These are phyloP conservation scores for Entomortierella lignicola DNA, from an alignment of 192 early-diverging fungal genomes.

Conservation along the genomic window DNA sequence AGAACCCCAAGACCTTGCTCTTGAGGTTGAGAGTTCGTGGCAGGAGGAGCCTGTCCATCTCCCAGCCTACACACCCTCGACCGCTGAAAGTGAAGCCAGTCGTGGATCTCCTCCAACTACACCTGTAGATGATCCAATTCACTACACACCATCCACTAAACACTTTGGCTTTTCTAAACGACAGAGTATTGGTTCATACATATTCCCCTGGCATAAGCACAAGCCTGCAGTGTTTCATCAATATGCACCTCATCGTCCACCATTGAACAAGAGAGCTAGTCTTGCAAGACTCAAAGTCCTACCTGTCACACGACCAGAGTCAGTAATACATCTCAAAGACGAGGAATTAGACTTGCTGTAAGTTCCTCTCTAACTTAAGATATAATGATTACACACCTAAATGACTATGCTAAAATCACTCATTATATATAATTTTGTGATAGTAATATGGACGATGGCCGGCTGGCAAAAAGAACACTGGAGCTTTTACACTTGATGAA, in stretches of 20 bases:
- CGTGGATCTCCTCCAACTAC: conserved; percentile 27
- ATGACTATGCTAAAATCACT: too few species aligned
- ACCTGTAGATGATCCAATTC: conserved; percentile 42
- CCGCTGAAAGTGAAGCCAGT: conserved; percentile 18
- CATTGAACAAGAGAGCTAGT: conserved; percentile 35
- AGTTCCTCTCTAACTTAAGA: too few species aligned
- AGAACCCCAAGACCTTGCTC: neutral
- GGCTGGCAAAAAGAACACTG: conserved; percentile 14
- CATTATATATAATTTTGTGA: neutral
- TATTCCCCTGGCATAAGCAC: conserved; percentile 53
- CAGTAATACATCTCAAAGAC: conserved; percentile 10
- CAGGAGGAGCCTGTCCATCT: conserved; percentile 38
- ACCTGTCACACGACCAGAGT: conserved; percentile 21
- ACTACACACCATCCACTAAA: conserved; percentile 26
- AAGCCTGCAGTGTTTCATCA: conserved; percentile 46
- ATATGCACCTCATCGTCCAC: conserved; percentile 48
- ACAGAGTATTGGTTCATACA: conserved; percentile 30
- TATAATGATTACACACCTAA: too few species aligned
- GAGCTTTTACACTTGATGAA: conserved; percentile 39
- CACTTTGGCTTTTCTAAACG: conserved; percentile 46
- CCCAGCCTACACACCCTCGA: conserved; percentile 43
- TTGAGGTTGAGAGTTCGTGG: conserved; percentile 38
- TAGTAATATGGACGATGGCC: conserved; percentile 32
- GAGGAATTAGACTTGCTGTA: conserved; percentile 39
- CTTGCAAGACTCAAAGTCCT: conserved; percentile 46